Percentiles rank a stretch among this genome's conserved stretches.
These are phyloP conservation scores for Talaromyces sp. DNA, from an alignment of 2,329 filamentous ascomycete genomes.

Conservation along the genomic window DNA sequence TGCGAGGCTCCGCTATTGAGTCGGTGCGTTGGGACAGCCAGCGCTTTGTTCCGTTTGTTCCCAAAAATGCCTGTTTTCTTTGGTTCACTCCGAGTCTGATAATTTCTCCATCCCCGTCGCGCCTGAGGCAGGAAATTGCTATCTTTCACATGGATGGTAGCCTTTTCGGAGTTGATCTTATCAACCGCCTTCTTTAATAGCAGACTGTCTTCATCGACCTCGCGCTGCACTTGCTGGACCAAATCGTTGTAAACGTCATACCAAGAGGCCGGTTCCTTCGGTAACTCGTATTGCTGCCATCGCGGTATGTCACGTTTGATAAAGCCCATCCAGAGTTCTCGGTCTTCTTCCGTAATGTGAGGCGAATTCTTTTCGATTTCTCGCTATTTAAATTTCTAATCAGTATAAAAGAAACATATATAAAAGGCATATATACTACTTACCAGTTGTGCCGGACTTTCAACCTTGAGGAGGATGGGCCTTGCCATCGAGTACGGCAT, in stretches of 20 bases:
- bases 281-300: constrained; percentile 61
- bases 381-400: constrained; percentile 27
- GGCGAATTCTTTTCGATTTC: constrained; percentile 70
- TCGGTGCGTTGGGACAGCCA: constrained; percentile 37
- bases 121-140: constrained; percentile 1
- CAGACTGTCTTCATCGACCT: constrained; percentile 54
- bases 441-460: constrained; percentile 69
- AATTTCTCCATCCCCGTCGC: constrained; percentile 9
- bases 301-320: constrained; percentile 72
- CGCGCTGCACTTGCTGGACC: constrained; percentile 52
- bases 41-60: constrained; percentile 29
- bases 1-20: constrained; percentile 33
- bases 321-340: constrained; percentile 71
- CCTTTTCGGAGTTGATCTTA: constrained; percentile 54
- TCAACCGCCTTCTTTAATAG: constrained; percentile 54
- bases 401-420: neutral
- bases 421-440: constrained; percentile 14
- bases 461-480: constrained; percentile 65
- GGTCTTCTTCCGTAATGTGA: constrained; percentile 65
- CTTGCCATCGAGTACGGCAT: constrained; percentile 63
- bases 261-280: constrained; percentile 66
- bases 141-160: constrained; percentile 23
- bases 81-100: constrained; percentile 15
- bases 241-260: constrained; percentile 71
- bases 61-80: constrained; percentile 32